These are phyloP conservation scores for Mimosa bimucronata DNA, from an alignment of 306 rosid species.

Conservation along the genomic window DNA sequence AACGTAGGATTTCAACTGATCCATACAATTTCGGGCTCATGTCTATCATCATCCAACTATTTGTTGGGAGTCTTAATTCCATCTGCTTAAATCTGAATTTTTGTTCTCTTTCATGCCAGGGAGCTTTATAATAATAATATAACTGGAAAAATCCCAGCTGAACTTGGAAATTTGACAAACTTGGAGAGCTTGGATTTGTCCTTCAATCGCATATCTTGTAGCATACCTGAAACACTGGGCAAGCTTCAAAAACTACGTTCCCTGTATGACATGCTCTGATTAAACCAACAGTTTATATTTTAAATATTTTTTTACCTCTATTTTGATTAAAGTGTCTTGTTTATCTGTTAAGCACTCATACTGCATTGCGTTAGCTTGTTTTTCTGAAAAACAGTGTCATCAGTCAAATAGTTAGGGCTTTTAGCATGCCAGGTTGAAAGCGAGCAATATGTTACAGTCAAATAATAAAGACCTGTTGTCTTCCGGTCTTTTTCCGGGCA, in stretches of 20 bases:
- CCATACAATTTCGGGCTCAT: neutral
- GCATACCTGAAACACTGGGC: conserved; percentile 49
- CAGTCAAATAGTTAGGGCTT: neutral
- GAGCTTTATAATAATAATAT: conserved; percentile 58
- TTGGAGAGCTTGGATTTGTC: conserved; percentile 72
- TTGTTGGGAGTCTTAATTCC: neutral
- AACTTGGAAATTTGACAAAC: conserved; percentile 64
- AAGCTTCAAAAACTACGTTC: conserved; percentile 50
- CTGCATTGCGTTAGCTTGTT: neutral
- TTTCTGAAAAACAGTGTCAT: neutral
- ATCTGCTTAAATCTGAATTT: conserved; percentile 3
- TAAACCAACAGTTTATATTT: neutral
- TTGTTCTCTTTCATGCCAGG: conserved; percentile 47
- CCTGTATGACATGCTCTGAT: conserved; percentile 55
- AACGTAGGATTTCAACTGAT: neutral
- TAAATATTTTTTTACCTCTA: neutral
- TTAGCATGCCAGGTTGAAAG: neutral
- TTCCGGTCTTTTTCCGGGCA: neutral
- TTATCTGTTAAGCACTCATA: neutral
- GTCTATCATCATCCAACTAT: neutral
- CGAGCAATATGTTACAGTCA: neutral
- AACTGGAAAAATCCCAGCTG: conserved; percentile 56
- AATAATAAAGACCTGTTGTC: neutral
- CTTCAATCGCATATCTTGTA: conserved; percentile 47
- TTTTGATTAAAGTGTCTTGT: neutral